Percentiles rank a stretch among this genome's conserved stretches.
Conservation (phyloP, 192 early-diverging fungal species). For the Podochytrium sp. region DNA sequence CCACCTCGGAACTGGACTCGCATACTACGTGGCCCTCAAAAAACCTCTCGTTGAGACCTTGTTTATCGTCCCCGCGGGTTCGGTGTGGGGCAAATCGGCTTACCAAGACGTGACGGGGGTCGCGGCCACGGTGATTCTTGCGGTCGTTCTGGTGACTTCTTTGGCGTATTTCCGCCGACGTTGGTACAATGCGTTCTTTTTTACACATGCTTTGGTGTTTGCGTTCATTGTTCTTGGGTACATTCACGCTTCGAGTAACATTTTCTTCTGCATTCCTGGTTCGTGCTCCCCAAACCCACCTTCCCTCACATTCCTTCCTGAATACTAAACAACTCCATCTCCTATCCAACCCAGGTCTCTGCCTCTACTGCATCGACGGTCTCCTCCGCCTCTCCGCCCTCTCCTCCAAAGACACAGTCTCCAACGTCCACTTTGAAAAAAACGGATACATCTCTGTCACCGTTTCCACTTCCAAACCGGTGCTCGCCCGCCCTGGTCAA, state of each 20-base stretch:
- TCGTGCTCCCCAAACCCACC: not conserved
- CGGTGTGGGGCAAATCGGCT: not conserved
- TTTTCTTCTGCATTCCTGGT: conserved; percentile 25
- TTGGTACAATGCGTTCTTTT: conserved; percentile 33
- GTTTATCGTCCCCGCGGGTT: not conserved
- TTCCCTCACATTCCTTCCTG: not conserved
- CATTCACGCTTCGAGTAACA: conserved; percentile 7
- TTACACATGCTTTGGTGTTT: conserved; percentile 29
- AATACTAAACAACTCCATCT: conserved; percentile 1
- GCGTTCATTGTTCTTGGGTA: conserved; percentile 17
- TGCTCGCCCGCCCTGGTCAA: conserved; percentile 59
- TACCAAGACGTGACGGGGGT: conserved; percentile 23
- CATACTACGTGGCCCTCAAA: not conserved
- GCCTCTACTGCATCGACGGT: conserved; percentile 67
- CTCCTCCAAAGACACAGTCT: conserved; percentile 53
- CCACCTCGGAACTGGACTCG: conserved; percentile 7
- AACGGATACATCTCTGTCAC: conserved; percentile 67
- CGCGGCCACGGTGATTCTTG: conserved; percentile 5
- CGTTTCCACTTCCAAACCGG: conserved; percentile 55
- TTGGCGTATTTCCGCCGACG: conserved; percentile 29
- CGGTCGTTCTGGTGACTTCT: conserved; percentile 15
- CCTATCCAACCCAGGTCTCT: conserved; percentile 43
- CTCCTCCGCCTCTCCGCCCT: conserved; percentile 57
- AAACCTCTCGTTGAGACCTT: not conserved
- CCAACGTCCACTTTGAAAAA: conserved; percentile 54